A percentile compares a stretch with the other conserved stretches of the same genome.
These are phyloP conservation scores for Solanum corneliomulleri DNA, from an alignment of 257 asterid species.

Conservation along the genomic window DNA sequence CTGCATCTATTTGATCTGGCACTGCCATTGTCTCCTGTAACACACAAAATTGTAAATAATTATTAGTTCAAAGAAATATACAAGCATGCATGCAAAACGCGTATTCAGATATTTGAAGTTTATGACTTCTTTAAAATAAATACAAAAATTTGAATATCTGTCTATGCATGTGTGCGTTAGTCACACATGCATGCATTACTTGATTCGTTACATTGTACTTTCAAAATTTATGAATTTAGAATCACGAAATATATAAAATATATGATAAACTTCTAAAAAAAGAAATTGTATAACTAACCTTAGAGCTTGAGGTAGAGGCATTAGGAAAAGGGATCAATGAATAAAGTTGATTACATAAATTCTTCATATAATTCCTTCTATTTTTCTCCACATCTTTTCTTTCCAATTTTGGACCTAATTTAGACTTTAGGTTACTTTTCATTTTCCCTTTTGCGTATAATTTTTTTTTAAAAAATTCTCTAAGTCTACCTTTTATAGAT, in stretches of 20 bases:
- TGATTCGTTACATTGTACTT: too few relatives aligned
- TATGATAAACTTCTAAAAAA: too few relatives aligned
- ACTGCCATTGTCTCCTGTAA: constrained; percentile 25
- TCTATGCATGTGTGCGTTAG: too few relatives aligned
- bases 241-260: too few relatives aligned
- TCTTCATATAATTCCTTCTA: constrained; percentile 33
- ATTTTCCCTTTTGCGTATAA: background rate
- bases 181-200: too few relatives aligned
- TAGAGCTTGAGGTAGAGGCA: background rate
- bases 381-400: constrained; percentile 42
- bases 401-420: constrained; percentile 23
- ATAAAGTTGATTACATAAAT: constrained; percentile 22
- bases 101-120: background rate
- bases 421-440: background rate
- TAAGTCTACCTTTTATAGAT: too few relatives aligned
- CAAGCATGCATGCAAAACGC: background rate
- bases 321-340: constrained; percentile 15
- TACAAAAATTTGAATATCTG: background rate
- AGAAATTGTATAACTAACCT: background rate
- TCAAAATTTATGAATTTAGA: too few relatives aligned
- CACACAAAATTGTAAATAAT: background rate
- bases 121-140: background rate
- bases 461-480: too few relatives aligned
- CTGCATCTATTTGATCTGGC: constrained; percentile 40
- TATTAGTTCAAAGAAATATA: background rate